Conservation (phyloP, 1,284 basidiomycete genomes). For the Phlebopus sp. region DNA sequence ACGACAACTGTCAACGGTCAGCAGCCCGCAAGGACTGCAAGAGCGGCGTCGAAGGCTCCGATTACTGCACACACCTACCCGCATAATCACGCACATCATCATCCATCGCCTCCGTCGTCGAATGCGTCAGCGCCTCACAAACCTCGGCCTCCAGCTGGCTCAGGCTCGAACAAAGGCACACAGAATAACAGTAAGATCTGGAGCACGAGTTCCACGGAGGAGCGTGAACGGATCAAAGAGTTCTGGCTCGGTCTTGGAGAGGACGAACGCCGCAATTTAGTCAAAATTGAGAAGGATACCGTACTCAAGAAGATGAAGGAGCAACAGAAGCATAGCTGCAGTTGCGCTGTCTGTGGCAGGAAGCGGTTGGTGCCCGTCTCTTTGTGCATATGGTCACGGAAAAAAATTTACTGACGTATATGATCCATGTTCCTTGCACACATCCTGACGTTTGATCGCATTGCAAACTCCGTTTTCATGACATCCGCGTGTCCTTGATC, state of each 20-base stretch:
- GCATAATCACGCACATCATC: constrained; percentile 54
- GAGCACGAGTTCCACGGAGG: constrained; percentile 87
- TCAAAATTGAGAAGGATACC: constrained; percentile 96
- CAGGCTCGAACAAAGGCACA: constrained; percentile 26
- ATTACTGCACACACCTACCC: constrained; percentile 52
- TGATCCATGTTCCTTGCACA: constrained; percentile 19
- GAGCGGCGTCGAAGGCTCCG: constrained; percentile 70
- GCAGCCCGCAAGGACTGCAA: constrained; percentile 40
- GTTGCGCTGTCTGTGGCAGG: constrained; percentile 94
- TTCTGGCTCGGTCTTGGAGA: constrained; percentile 94
- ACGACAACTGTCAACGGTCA: constrained; percentile 38
- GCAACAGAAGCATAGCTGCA: constrained; percentile 94
- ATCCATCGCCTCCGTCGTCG: constrained; percentile 69
- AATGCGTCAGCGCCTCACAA: constrained; percentile 53
- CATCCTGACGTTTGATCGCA: constrained; percentile 18
- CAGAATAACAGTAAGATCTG: constrained; percentile 71
- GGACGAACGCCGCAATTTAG: constrained; percentile 84
- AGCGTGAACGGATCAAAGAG: constrained; percentile 94
- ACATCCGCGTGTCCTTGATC: constrained; percentile 21
- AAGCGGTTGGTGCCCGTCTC: constrained; percentile 74
- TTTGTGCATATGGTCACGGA: constrained; percentile 20
- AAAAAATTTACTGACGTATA: constrained; percentile 39
- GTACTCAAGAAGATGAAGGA: constrained; percentile 99
- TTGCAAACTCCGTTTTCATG: constrained; percentile 15
- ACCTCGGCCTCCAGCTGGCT: constrained; percentile 42